Percentiles rank a stretch among this genome's conserved stretches.
These are phyloP conservation scores for Penicillium sp. DNA, from an alignment of 2,329 filamentous ascomycete genomes.

Conservation along the genomic window DNA sequence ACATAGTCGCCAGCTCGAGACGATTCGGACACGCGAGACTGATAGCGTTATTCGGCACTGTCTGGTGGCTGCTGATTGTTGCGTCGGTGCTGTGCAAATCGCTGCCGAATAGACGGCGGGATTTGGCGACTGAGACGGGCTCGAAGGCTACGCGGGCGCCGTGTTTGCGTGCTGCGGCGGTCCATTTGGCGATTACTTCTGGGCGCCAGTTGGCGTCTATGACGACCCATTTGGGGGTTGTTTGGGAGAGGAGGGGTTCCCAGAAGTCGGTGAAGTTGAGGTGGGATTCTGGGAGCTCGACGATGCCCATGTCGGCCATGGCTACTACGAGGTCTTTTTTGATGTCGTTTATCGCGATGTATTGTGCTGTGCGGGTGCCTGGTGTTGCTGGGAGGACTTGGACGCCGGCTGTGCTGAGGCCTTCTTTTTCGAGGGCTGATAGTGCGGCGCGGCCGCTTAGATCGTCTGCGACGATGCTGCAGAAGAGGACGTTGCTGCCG, in stretches of 20 bases:
- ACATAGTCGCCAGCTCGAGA: constrained; percentile 76
- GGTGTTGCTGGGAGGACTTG: constrained; percentile 51
- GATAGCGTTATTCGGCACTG: constrained; percentile 62
- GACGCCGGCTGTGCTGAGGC: constrained; percentile 64
- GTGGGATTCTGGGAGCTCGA: constrained; percentile 49
- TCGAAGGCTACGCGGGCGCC: constrained; percentile 70
- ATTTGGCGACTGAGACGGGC: constrained; percentile 81
- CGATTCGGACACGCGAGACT: constrained; percentile 78
- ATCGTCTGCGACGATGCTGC: constrained; percentile 78
- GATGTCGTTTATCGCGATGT: constrained; percentile 81
- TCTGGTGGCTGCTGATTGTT: constrained; percentile 32
- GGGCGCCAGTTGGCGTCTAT: constrained; percentile 84
- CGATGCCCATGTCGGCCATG: constrained; percentile 92
- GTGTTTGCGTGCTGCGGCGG: constrained; percentile 56
- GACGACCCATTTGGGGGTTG: constrained; percentile 70
- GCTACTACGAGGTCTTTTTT: constrained; percentile 82
- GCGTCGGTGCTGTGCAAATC: constrained; percentile 19
- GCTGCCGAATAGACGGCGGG: constrained; percentile 60
- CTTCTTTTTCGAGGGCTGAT: constrained; percentile 56
- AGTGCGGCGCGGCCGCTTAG: constrained; percentile 70
- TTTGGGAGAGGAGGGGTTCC: constrained; percentile 55
- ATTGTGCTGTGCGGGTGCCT: constrained; percentile 74
- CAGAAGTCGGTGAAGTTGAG: constrained; percentile 54
- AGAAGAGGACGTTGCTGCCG: constrained; percentile 64
- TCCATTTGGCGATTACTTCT: constrained; percentile 63